Base-by-base conservation (phyloP, 139 green algal genomes). In the Pleodorina starrii region DNA sequence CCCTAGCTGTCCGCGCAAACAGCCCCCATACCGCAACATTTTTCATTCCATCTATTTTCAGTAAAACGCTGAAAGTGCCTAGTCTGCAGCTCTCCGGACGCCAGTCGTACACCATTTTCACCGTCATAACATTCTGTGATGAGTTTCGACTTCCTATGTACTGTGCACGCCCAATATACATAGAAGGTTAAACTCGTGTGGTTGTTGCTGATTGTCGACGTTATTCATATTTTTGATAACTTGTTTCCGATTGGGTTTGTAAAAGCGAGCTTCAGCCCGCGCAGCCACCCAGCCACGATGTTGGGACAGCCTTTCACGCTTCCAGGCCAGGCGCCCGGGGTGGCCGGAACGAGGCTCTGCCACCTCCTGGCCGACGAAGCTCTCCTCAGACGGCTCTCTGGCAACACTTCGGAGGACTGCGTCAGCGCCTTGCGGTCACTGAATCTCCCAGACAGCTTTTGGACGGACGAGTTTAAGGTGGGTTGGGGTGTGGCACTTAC, bases 381-480 rank as follows among this genome's bases (percentile, higher is more conserved):
- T 11, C 27, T 89, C 6, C 35, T 89, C 14, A 23, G 84, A 0
- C 32, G 38, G 17, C 84, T 89, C 16, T n/a, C 38, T 12, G 59
- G 59, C 17, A 85, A 54, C 36, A 44, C 80, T 25, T 9, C 48
- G 7, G 84, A 82, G 50, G 84, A 89, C 71, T 89, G 84, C 32
- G 84, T 89, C 4, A 63, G 36, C 12, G 69, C 69, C 35, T 25
- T 89, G 69, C 36, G 84, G 3, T 12, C 69, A 2, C 32, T 89
- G 36, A 82, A 89, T 27, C 69, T 89, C 0, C 69, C 68, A 7
- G 84, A 89, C 25, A 71, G 42, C 17, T 89, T 89, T 35, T 89
- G 84, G 84, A 74, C 50, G 1, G 48, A 82, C 6, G 84, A 89
- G 36, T 89, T 89, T 21, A 89, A 89, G 84, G 84, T 73, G 69